A percentile compares a stretch with the other conserved stretches of the same genome.
These are phyloP conservation scores for Exophiala bonariae DNA, from an alignment of 2,329 filamentous ascomycete genomes.

Conservation along the genomic window DNA sequence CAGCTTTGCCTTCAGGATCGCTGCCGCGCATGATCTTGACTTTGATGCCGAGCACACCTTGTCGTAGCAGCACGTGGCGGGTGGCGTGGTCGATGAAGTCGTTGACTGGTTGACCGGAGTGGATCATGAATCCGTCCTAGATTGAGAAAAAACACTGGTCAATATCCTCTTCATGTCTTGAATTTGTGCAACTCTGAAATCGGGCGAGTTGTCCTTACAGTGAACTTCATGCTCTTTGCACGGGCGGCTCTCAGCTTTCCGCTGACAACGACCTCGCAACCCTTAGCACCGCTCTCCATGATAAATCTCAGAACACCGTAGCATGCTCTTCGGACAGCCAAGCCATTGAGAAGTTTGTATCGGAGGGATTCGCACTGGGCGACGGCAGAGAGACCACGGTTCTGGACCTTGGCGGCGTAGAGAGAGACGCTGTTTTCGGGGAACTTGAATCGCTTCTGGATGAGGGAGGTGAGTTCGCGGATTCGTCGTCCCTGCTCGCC, in stretches of 20 bases:
- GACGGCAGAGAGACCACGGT: constrained; percentile 98
- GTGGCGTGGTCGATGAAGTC: constrained; percentile 99
- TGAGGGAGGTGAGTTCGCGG: constrained; percentile 98
- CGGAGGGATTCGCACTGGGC: constrained; percentile 99
- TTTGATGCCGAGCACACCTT: constrained; percentile 99
- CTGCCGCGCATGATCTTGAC: constrained; percentile 99
- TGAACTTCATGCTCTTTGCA: constrained; percentile 99
- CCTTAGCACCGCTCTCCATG: constrained; percentile 99
- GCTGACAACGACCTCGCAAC: constrained; percentile 98
- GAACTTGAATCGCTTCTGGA: constrained; percentile 99
- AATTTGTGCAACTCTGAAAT: not conserved
- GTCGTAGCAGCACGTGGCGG: constrained; percentile 98
- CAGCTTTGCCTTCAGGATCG: constrained; percentile 98
- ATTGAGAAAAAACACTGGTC: not conserved
- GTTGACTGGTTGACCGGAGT: constrained; percentile 98
- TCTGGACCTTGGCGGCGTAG: constrained; percentile 99
- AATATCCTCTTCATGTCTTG: constrained; percentile 5
- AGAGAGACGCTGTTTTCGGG: constrained; percentile 99
- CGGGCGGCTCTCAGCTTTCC: constrained; percentile 98
- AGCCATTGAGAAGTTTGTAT: constrained; percentile 99
- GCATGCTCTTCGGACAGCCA: constrained; percentile 97
- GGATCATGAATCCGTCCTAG: constrained; percentile 99
- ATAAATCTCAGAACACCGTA: constrained; percentile 99
- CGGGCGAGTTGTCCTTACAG: constrained; percentile 54
- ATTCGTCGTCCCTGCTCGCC: constrained; percentile 99